Conservation (phyloP, 352 stramenopile genomes). For the Phytophthora kernoviae region DNA sequence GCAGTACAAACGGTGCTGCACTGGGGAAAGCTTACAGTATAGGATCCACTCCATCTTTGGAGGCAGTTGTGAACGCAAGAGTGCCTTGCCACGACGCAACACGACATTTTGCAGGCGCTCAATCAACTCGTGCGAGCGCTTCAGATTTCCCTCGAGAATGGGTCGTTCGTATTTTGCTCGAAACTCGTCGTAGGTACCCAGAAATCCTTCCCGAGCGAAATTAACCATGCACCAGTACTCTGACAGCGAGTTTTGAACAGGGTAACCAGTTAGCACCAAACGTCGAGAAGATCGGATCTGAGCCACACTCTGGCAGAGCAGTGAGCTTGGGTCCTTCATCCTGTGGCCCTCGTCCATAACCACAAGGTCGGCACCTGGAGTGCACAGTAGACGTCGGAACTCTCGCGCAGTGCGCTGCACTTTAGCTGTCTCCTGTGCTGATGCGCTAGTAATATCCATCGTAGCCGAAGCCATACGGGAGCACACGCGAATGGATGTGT, state of each 20-base stretch:
- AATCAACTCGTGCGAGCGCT: conserved; percentile 71
- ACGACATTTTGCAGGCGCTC: conserved; percentile 67
- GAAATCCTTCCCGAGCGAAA: conserved; percentile 76
- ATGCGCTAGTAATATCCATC: conserved; percentile 66
- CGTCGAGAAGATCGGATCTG: conserved; percentile 79
- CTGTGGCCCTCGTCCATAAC: conserved; percentile 90
- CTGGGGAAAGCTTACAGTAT: conserved; percentile 80
- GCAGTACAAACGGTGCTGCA: conserved; percentile 84
- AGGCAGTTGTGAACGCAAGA: conserved; percentile 75
- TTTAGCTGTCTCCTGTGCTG: conserved; percentile 50
- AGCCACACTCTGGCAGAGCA: conserved; percentile 81
- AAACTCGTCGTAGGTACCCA: conserved; percentile 80
- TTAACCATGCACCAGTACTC: conserved; percentile 94
- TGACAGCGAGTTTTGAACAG: conserved; percentile 94
- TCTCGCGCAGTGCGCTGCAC: conserved; percentile 60
- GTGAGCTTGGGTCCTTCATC: conserved; percentile 86
- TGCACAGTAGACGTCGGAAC: conserved; percentile 58
- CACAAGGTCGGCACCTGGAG: conserved; percentile 75
- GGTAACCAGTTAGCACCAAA: conserved; percentile 94
- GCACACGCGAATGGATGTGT: conserved; percentile 65
- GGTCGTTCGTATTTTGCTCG: conserved; percentile 79
- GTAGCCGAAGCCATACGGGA: conserved; percentile 64
- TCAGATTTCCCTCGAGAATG: conserved; percentile 73
- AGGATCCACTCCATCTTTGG: conserved; percentile 89
- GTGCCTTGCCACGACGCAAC: conserved; percentile 65